Conservation (phyloP, 345 rosid genomes). For the Excoecaria cochinchinensis region DNA sequence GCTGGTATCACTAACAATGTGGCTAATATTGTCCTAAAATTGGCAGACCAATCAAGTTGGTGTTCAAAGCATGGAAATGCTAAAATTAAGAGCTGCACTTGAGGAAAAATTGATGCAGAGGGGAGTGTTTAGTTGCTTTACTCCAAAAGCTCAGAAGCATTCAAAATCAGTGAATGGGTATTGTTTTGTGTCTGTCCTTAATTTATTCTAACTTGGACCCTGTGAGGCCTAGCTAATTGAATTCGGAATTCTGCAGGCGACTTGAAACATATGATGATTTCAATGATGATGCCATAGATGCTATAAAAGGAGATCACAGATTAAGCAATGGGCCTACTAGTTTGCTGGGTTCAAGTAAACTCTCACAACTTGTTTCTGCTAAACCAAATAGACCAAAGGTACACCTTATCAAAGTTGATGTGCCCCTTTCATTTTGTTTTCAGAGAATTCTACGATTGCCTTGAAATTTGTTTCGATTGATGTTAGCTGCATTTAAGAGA, state of each 20-base stretch:
- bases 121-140: constrained; percentile 44
- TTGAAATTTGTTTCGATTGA: background rate
- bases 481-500: background rate
- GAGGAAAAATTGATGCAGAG: constrained; percentile 75
- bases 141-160: constrained; percentile 50
- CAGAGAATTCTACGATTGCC: no score
- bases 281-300: constrained; percentile 60
- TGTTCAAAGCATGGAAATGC: constrained; percentile 76
- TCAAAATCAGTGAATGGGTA: constrained; percentile 64
- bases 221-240: constrained; percentile 17
- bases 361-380: constrained; percentile 48
- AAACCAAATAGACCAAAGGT: constrained; percentile 67
- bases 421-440: background rate
- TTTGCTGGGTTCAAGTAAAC: constrained; percentile 37
- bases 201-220: constrained; percentile 20
- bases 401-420: constrained; percentile 1
- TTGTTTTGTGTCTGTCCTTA: background rate
- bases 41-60: constrained; percentile 63
- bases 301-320: constrained; percentile 29
- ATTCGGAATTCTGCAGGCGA: constrained; percentile 42
- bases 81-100: constrained; percentile 77
- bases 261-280: constrained; percentile 82
- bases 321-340: constrained; percentile 26
- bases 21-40: constrained; percentile 22
- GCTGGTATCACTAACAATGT: background rate